Conservation (phyloP, 345 rosid species). For the Euphorbia lathyris region DNA sequence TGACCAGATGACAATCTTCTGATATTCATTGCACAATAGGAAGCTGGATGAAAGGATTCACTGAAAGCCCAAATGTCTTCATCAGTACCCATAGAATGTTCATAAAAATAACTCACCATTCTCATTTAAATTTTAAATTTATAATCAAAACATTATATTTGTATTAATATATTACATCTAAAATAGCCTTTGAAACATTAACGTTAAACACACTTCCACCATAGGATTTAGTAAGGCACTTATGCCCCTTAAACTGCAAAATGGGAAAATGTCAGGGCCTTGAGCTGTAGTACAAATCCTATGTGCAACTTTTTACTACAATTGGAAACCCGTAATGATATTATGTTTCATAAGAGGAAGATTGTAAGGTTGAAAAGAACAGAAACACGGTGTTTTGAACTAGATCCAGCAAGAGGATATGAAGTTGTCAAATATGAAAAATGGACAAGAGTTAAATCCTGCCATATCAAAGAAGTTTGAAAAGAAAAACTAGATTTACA, state of each 20-base stretch:
- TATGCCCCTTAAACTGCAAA: slow-evolving; percentile 1
- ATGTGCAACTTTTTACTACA: background rate
- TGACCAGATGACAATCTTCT: background rate
- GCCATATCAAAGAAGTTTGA: background rate
- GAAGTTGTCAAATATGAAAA: background rate
- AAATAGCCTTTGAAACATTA: too few relatives aligned
- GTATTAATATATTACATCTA: too few relatives aligned
- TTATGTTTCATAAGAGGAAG: background rate
- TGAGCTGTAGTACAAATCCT: background rate
- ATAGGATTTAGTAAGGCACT: background rate
- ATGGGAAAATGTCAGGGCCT: background rate
- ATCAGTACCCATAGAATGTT: background rate
- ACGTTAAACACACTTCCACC: background rate
- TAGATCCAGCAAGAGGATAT: background rate
- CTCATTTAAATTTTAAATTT: too few relatives aligned
- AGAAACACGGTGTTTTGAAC: background rate
- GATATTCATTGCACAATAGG: background rate
- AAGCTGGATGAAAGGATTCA: background rate
- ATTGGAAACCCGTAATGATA: background rate
- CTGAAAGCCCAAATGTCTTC: background rate
- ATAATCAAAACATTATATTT: too few relatives aligned
- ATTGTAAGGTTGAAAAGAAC: background rate
- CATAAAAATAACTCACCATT: background rate
- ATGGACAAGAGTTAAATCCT: background rate
- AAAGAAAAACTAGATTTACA: background rate